Base-by-base conservation (phyloP, 768 basidiomycete species). In the Galerina sulciceps region DNA sequence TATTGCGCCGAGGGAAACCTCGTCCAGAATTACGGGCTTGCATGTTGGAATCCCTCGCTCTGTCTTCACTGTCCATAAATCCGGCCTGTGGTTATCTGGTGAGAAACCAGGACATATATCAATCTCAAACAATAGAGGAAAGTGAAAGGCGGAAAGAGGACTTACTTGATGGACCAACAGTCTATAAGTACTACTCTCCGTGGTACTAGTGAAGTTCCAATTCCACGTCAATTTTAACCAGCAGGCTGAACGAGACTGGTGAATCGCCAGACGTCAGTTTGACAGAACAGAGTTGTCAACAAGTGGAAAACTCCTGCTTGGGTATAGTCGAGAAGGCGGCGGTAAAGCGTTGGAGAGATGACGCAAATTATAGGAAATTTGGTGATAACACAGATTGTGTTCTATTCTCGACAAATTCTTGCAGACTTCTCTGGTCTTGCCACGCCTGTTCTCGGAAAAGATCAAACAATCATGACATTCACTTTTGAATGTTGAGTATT, bases 131-230 rank as follows among this genome's bases (percentile, higher is more conserved):
- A 22, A 42, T 43, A 17, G 38, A 42, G 35, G 15, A 31, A 41
- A 40, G 40, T 14, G 35, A 14, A 14, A 38, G 45, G 35, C 47
- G 31, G 43, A 35, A 43, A 17, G 15, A 36, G 35, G 20, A 51
- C 48, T 51, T 34, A 31, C 40, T 42, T 14, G 9, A 23, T 38
- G 57, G 57, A 52, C 57, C 57, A 58, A 58, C 49, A 58, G 43
- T 23, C 57, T 51, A 58, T 58, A 52, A 58, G 49, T 58, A 58
- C 20, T 51, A 15, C 37, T 18, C 49, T 51, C 40, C 49, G 18
- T 37, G 20, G 36, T 51, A 23, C 49, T 51, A 51, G 44, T 22
- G 15, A 18, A 51, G 13, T 50, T 57, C 49, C 56, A 51, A 48
- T 40, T 45, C 40, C 47, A 52, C 49, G 45, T 36, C 44, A 55